Base-by-base conservation (phyloP, 169 alveolate species). In the Plasmodium falciparum region DNA sequence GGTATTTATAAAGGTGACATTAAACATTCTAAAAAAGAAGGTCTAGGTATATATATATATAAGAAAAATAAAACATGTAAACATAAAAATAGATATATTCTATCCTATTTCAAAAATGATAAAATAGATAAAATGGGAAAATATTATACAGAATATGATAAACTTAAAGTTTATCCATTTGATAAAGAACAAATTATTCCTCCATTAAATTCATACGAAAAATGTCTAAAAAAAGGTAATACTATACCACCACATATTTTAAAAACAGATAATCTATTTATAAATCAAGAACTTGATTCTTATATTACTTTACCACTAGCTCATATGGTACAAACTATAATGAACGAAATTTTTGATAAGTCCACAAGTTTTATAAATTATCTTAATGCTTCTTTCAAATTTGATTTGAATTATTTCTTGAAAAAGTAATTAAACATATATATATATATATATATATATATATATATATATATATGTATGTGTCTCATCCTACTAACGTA, bases 1-100 rank as follows among this genome's bases (percentile, higher is more conserved):
- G 92, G 92, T 22, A 29, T 86, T 72, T 86, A 86, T 72, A 86
- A 86, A 67, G 92, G 92, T n/a, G 92, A 86, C 12, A 72, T 86
- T 24, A 86, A 59, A 49, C 78, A 86, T 3, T 59, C 92, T 33
- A 65, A 73, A 71, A 86, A 86, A 72, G 92, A 86, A 26, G 92
- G 92, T n/a, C 50, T 86, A 6, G 92, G 92, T 2, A 61, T 86
- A 8, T 86, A 86, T 66, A 86, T 86, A 72, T 86, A 86, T 54
- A 86, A 86, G 50, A 62, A 86, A 58, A 86, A 86, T 24, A 86
- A 86, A 73, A 61, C 92, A 8, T 61, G 62, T 67, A 86, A 86
- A 86, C 61, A 86, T 72, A 86, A 86, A 72, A 86, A 86, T 62
- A 86, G 92, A 72, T 86, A 86, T 71, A 33, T 86, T 72, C n/a